phyloP scores from a whole-genome alignment of 306 rosid genomes.

The Arachis stenosperma region DNA sequence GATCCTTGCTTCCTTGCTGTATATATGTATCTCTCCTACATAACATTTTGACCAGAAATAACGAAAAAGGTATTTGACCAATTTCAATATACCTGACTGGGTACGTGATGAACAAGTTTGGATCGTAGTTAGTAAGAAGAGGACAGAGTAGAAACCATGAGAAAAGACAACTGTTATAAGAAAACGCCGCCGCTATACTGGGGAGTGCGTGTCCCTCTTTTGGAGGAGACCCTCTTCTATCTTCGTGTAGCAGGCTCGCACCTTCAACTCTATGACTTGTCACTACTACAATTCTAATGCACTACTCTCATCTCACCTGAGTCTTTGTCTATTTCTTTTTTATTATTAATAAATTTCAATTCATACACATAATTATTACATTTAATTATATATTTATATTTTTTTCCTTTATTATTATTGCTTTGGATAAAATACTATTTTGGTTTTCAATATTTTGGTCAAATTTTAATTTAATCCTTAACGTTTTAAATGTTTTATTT shows the following conservation, averaged over 20 bases:
- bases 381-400: too few species aligned
- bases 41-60: slow-evolving; percentile 2
- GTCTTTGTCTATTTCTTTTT: slow-evolving; percentile 37
- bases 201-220: slow-evolving; percentile 29
- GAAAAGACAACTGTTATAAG: slow-evolving; percentile 37
- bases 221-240: slow-evolving; percentile 26
- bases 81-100: slow-evolving; percentile 8
- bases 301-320: slow-evolving; percentile 22
- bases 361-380: background rate
- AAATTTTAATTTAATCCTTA: too few species aligned
- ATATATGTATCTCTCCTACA: background rate
- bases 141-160: slow-evolving; percentile 31
- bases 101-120: slow-evolving; percentile 27
- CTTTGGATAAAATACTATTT: too few species aligned
- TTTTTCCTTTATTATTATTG: too few species aligned
- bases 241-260: slow-evolving; percentile 20
- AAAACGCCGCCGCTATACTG: slow-evolving; percentile 36
- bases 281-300: slow-evolving; percentile 36
- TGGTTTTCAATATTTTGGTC: too few species aligned
- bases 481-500: too few species aligned
- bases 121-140: slow-evolving; percentile 27
- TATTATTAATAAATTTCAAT: background rate
- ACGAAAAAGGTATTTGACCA: slow-evolving; percentile 12
- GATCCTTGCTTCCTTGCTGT: background rate
- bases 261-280: slow-evolving; percentile 29